A percentile compares a stretch with the other conserved stretches of the same genome.
Evolutionary conservation across 2,329 filamentous ascomycete genomes (phyloP).

Genomic region (Davidsoniella eucalypti): DNA sequence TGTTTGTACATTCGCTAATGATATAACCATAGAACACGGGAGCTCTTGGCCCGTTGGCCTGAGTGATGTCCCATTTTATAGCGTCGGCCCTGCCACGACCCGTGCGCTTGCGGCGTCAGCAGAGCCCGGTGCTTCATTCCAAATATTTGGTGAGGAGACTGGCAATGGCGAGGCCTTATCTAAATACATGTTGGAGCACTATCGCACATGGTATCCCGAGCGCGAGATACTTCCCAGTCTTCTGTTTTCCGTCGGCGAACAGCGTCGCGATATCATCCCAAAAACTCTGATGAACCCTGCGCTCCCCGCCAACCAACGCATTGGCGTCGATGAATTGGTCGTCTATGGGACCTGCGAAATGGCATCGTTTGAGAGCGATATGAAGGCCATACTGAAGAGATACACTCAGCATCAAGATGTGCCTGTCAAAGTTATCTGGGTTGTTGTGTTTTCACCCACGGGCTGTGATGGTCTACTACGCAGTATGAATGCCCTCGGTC

Average conservation of each 20-base stretch:
- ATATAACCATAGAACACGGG: constrained; percentile 4
- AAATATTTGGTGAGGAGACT: constrained; percentile 62
- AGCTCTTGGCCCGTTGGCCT: constrained; percentile 1
- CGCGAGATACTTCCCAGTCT: constrained; percentile 40
- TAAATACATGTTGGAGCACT: constrained; percentile 62
- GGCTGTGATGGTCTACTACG: constrained; percentile 47
- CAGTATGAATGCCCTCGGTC: constrained; percentile 34
- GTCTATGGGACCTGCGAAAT: constrained; percentile 80
- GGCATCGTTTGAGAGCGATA: constrained; percentile 57
- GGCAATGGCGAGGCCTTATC: constrained; percentile 75
- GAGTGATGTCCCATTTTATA: constrained; percentile 48
- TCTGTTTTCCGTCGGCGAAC: constrained; percentile 81
- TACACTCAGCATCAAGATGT: constrained; percentile 48
- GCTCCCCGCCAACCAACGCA: constrained; percentile 33
- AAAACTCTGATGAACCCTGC: constrained; percentile 49
- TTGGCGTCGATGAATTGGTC: constrained; percentile 60
- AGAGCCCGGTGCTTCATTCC: constrained; percentile 23
- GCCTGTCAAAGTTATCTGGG: constrained; percentile 36
- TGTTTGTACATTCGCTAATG: no score
- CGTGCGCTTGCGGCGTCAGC: constrained; percentile 39
- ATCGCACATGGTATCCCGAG: constrained; percentile 36
- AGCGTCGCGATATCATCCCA: constrained; percentile 78
- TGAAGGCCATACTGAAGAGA: constrained; percentile 33
- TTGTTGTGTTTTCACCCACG: constrained; percentile 40
- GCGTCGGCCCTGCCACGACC: constrained; percentile 66